Evolutionary conservation across 2,329 filamentous ascomycete species (phyloP), one percentile per base, ranked within the genome.

Genomic region (Trichophyton schoenleinii): DNA sequence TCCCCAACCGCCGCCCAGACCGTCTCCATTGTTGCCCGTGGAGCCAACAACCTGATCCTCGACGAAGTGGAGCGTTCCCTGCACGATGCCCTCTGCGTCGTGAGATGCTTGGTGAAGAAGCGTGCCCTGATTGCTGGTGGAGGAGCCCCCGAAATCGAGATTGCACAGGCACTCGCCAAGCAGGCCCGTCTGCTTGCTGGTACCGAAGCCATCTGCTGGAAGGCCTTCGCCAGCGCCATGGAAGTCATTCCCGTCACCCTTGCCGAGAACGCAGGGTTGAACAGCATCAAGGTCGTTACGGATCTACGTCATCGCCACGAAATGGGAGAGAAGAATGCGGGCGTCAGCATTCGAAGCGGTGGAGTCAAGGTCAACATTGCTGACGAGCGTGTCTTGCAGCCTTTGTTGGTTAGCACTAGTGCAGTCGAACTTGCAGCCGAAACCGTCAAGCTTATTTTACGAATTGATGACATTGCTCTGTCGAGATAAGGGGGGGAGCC

Each of bases 271-370:
- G 94, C 94, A 0, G 94, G 94, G 58, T 81, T 99, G 65, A 99
- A 99, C 81, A 92, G 89, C 74, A 99, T 99, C 82, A 96, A 95
- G 79, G 94, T 99, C 31, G 94, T 99, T 55, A 99, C 94, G 28
- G 94, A 97, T 70, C 79, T 99, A 71, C 84, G 94, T 71, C 91
- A 96, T 77, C 85, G 91, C 70, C 94, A 99, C 77, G 94, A 94
- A 68, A 87, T 91, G 76, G 94, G 92, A 61, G 91, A 97, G 82
- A 87, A 87, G 79, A 96, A 95, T 70, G 94, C 95, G 0, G 95
- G 94, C 69, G 91, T 99, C 65, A 96, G 91, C 78, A 97, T 99
- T 81, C 94, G 96, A 82, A 92, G 89, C 66, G 92, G 94, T 46
- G 94, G 94, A 63, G 94, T 99, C 66, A 96, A 96, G 82, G 86